These are phyloP conservation scores for Aspergillus clavatus DNA, from an alignment of 2,329 filamentous ascomycete genomes.

Conservation along the genomic window DNA sequence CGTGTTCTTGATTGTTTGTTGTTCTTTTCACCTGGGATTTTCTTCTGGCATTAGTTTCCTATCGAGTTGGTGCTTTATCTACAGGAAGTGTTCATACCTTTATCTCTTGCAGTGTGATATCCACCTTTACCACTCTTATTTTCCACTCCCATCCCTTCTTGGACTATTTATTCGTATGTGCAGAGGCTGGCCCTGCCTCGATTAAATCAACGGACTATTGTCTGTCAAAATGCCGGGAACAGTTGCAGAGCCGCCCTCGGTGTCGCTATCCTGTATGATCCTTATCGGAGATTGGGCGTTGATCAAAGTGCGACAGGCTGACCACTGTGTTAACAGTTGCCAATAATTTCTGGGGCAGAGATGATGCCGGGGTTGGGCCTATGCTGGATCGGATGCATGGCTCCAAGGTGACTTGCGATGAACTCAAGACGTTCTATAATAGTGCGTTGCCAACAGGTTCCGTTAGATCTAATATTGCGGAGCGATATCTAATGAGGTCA, in stretches of 20 bases:
- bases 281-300: neutral
- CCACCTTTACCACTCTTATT: constrained; percentile 5
- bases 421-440: constrained; percentile 85
- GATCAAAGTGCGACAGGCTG: constrained; percentile 1
- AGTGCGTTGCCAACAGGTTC: constrained; percentile 47
- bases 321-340: constrained; percentile 55
- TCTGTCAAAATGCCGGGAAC: constrained; percentile 54
- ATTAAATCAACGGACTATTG: constrained; percentile 13
- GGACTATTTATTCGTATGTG: constrained; percentile 22
- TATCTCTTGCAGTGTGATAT: constrained; percentile 3
- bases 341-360: constrained; percentile 99
- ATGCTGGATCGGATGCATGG: constrained; percentile 91
- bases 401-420: constrained; percentile 91
- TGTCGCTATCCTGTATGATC: constrained; percentile 61
- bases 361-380: constrained; percentile 89
- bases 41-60: neutral
- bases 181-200: constrained; percentile 36
- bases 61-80: neutral
- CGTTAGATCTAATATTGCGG: neutral
- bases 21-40: constrained; percentile 5
- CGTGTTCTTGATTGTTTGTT: constrained; percentile 3
- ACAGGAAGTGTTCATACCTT: neutral
- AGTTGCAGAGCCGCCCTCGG: constrained; percentile 58
- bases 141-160: constrained; percentile 10
- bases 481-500: constrained; percentile 8